Base-by-base conservation (phyloP, 768 basidiomycete genomes). In the Trametes cinnabarina region DNA sequence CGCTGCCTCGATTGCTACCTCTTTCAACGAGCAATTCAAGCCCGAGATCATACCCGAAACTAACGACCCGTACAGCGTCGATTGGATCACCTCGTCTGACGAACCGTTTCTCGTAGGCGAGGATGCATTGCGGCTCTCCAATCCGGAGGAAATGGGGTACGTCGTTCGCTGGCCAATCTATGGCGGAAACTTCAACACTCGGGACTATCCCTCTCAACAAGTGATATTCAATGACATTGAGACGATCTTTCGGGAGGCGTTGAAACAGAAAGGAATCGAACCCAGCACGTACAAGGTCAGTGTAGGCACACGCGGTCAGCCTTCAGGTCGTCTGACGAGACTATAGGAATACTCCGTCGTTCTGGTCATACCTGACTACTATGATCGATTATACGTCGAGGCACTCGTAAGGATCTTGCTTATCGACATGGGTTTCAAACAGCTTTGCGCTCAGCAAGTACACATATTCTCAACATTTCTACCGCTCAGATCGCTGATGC, bases 401-500 rank as follows among this genome's bases (percentile, higher is more conserved):
- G 88, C 90, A 56, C 77, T 94, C 65, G 79, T 84, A 7, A 82
- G 88, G 58, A 70, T 96, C 10, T 73, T 98, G 10, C 68, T 98
- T 32, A 73, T 82, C 25, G 79, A 81, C 2, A 85, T 99, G 80
- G 92, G 92, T 0, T 99, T 99, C 79, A 92, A 91, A 69, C 92
- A 97, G 71, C 73, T 98, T 30, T 94, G 90, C 65, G 85, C 89
- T 3, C 93, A 96, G 71, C 97, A 98, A 80, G 94, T 88, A 63
- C 76, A 14, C 30, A 20, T 42, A 42, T 47, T 4, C 26, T 3
- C 3, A 23, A 4, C 2, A 26, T 19, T 4, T 50, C 1, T 15
- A 34, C 34, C 10, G 37, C 7, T 51, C 30, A 26, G 2, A 4
- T 10, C 23, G n/a, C 34, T 51, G 8, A 51, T 39, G 17, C 5